Conservation (phyloP, 169 alveolate genomes). For the Cryptosporidium andersoni region DNA sequence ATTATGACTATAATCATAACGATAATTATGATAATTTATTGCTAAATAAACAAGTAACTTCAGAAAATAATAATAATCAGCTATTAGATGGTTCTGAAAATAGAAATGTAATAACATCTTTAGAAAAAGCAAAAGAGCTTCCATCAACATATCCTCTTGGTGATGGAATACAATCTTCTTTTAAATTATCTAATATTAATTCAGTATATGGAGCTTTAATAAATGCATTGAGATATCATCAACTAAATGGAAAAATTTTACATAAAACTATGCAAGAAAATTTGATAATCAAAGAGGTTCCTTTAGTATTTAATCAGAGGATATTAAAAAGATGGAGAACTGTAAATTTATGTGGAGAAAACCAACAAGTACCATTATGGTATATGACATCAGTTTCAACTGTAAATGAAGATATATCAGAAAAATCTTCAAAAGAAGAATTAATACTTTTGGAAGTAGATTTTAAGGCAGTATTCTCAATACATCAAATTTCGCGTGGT, state of each 20-base stretch:
- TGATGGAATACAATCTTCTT: not conserved
- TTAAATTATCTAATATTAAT: slow-evolving; percentile 30
- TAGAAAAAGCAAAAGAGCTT: not conserved
- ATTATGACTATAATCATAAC: slow-evolving; percentile 25
- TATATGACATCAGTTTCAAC: slow-evolving; percentile 5
- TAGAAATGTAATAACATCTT: no score
- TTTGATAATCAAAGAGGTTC: slow-evolving; percentile 19
- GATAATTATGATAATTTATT: slow-evolving; percentile 24
- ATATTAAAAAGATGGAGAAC: slow-evolving; percentile 62
- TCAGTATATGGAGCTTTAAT: slow-evolving; percentile 55
- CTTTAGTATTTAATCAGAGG: slow-evolving; percentile 32
- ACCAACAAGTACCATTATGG: slow-evolving; percentile 35
- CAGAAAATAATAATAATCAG: no score
- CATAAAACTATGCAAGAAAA: slow-evolving; percentile 17
- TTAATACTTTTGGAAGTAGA: slow-evolving; percentile 28
- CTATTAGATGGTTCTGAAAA: no score
- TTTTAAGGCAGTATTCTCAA: slow-evolving; percentile 27
- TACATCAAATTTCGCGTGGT: slow-evolving; percentile 47
- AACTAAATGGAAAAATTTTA: slow-evolving; percentile 12
- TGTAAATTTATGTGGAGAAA: slow-evolving; percentile 14
- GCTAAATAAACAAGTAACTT: no score
- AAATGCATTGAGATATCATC: slow-evolving; percentile 20
- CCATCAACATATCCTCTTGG: slow-evolving; percentile 47
- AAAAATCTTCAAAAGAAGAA: slow-evolving; percentile 5
- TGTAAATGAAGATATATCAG: not conserved